A percentile compares a stretch with the other conserved stretches of the same genome.
phyloP scores from a whole-genome alignment of 148 eudicot genomes.

The Fagopyrum homotropicum region DNA sequence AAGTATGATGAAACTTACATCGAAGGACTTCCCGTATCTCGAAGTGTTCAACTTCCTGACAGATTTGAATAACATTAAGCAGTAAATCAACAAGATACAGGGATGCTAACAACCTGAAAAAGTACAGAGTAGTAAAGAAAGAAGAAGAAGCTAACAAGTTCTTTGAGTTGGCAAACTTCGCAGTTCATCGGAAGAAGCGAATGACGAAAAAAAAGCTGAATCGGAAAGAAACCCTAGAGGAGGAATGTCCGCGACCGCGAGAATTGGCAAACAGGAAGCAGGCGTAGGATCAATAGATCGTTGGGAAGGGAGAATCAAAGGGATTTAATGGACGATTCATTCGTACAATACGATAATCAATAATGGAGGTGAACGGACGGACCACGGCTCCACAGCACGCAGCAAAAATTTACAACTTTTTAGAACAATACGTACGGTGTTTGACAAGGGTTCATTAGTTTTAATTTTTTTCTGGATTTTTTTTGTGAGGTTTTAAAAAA shows the following conservation, averaged over 20 bases:
- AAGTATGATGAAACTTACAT: conserved; percentile 41
- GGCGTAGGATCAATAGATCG: background rate
- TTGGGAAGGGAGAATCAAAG: background rate
- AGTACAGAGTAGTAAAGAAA: background rate
- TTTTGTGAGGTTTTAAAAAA: too few relatives aligned
- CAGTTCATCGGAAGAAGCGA: conserved; percentile 52
- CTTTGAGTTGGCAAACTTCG: conserved; percentile 96
- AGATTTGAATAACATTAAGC: background rate
- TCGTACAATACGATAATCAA: background rate
- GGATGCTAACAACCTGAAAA: background rate
- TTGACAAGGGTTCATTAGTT: too few relatives aligned
- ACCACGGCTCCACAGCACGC: background rate
- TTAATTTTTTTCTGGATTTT: too few relatives aligned
- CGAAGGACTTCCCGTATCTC: conserved; percentile 89
- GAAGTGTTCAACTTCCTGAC: conserved; percentile 78
- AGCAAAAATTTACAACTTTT: background rate
- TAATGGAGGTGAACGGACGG: background rate
- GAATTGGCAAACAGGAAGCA: background rate
- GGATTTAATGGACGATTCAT: background rate
- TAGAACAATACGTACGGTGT: too few relatives aligned
- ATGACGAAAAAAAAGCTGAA: conserved; percentile 22
- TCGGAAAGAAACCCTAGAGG: conserved; percentile 9
- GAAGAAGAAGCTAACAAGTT: conserved; percentile 43
- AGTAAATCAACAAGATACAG: background rate
- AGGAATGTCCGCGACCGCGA: background rate